Percentiles rank a stretch among this genome's conserved stretches.
Conservation (phyloP, 1,139 yeast genomes). For the Spencermartinsiella ligniputridi region DNA sequence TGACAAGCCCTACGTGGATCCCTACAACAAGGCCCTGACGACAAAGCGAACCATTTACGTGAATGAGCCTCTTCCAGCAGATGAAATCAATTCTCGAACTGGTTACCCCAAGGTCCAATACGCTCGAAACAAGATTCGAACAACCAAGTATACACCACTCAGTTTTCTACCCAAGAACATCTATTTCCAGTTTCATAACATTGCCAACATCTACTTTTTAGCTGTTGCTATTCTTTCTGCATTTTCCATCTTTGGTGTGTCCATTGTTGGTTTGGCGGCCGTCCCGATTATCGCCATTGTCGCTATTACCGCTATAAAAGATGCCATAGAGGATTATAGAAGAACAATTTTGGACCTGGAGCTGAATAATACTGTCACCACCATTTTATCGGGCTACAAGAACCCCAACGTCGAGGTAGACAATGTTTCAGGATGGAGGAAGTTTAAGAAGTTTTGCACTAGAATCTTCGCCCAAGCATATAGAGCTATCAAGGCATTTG, state of each 20-base stretch:
- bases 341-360: conserved; percentile 77
- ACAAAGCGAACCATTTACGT: conserved; percentile 25
- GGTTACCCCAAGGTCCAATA: conserved; percentile 37
- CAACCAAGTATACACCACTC: conserved; percentile 87
- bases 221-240: conserved; percentile 62
- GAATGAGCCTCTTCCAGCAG: conserved; percentile 63
- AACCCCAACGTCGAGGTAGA: conserved; percentile 75
- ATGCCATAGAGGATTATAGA: conserved; percentile 90
- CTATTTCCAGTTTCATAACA: conserved; percentile 69
- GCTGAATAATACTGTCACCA: conserved; percentile 81
- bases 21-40: background rate
- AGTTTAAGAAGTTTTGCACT: conserved; percentile 46
- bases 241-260: conserved; percentile 87
- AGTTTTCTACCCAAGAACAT: conserved; percentile 83
- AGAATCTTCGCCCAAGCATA: conserved; percentile 24
- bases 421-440: conserved; percentile 59
- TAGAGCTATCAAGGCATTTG: conserved; percentile 5
- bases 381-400: conserved; percentile 60
- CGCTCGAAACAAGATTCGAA: conserved; percentile 82
- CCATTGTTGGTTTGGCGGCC: conserved; percentile 83
- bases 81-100: conserved; percentile 53
- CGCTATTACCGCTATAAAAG: conserved; percentile 81
- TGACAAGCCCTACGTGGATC: background rate
- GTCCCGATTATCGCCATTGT: conserved; percentile 95
- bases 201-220: conserved; percentile 82